Evolutionary conservation across 805 yeast genomes (phyloP).

Genomic region (Kurtzmaniella cleridarum): DNA sequence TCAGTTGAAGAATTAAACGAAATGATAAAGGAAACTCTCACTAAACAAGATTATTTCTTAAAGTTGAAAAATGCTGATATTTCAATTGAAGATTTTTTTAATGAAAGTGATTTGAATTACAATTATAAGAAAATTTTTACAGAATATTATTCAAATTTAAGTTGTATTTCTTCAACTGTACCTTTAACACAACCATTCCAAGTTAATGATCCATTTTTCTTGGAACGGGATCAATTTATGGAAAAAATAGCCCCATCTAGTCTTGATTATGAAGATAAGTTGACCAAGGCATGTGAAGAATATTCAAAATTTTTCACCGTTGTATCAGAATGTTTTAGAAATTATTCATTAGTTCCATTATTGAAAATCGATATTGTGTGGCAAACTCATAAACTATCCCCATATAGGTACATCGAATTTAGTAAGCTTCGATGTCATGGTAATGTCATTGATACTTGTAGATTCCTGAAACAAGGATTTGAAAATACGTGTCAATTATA

Average conservation of each 20-base stretch:
- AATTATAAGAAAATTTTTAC: no score
- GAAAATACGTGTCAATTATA: slow-evolving; percentile 1
- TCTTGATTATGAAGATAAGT: neutral
- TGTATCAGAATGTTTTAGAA: slow-evolving; percentile 1
- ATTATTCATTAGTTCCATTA: slow-evolving; percentile 3
- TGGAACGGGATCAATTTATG: neutral
- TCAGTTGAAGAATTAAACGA: slow-evolving; percentile 1
- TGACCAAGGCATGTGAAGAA: neutral
- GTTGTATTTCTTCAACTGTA: no score
- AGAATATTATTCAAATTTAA: no score
- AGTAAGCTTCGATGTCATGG: neutral
- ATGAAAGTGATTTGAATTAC: neutral
- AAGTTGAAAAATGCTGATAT: neutral
- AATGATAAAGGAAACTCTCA: neutral
- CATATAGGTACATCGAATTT: slow-evolving; percentile 1
- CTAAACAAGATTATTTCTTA: neutral
- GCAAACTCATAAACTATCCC: slow-evolving; percentile 3
- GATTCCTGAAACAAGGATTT: neutral
- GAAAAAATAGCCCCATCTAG: neutral
- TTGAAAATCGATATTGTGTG: slow-evolving; percentile 1
- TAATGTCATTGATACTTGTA: slow-evolving; percentile 1
- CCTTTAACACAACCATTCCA: neutral
- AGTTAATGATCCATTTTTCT: neutral
- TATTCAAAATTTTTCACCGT: neutral
- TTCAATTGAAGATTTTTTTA: neutral